Conservation (phyloP, 2,329 filamentous ascomycete species). For the Plectosphaerella plurivora region DNA sequence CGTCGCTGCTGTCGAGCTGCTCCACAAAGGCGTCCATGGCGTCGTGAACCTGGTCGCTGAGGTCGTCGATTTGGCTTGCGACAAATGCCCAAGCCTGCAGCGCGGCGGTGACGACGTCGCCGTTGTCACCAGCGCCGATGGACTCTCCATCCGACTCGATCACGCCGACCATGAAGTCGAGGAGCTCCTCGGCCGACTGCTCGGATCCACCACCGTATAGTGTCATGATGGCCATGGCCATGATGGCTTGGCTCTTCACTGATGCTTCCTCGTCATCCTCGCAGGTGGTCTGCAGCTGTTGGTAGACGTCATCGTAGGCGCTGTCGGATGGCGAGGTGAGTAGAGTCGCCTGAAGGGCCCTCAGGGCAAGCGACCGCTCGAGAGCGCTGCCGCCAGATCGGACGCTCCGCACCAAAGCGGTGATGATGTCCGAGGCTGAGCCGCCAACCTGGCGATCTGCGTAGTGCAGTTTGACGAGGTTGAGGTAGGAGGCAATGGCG, state of each 20-base stretch:
- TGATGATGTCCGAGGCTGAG: conserved; percentile 57
- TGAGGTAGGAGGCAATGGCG: conserved; percentile 55
- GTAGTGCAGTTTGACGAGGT: conserved; percentile 65
- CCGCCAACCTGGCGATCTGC: conserved; percentile 57
- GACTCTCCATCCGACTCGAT: conserved; percentile 73
- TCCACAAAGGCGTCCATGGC: conserved; percentile 80
- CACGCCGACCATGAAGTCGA: conserved; percentile 74
- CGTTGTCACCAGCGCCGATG: conserved; percentile 67
- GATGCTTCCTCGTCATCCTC: conserved; percentile 61
- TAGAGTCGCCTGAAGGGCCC: conserved; percentile 66
- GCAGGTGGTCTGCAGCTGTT: conserved; percentile 56
- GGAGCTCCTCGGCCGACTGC: conserved; percentile 64
- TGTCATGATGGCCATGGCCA: conserved; percentile 65
- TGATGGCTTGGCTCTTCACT: conserved; percentile 68
- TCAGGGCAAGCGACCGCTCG: conserved; percentile 66
- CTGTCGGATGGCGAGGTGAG: conserved; percentile 62
- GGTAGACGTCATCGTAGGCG: conserved; percentile 59
- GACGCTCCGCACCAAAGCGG: conserved; percentile 65
- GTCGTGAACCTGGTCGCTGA: conserved; percentile 64
- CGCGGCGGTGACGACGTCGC: conserved; percentile 66
- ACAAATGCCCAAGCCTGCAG: conserved; percentile 77
- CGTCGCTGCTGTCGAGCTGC: conserved; percentile 72
- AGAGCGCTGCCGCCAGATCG: conserved; percentile 63
- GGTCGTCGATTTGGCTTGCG: conserved; percentile 71
- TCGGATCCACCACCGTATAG: conserved; percentile 72